These are phyloP conservation scores for Sporothrix variecibatus DNA, from an alignment of 2,329 filamentous ascomycete genomes.

Conservation along the genomic window DNA sequence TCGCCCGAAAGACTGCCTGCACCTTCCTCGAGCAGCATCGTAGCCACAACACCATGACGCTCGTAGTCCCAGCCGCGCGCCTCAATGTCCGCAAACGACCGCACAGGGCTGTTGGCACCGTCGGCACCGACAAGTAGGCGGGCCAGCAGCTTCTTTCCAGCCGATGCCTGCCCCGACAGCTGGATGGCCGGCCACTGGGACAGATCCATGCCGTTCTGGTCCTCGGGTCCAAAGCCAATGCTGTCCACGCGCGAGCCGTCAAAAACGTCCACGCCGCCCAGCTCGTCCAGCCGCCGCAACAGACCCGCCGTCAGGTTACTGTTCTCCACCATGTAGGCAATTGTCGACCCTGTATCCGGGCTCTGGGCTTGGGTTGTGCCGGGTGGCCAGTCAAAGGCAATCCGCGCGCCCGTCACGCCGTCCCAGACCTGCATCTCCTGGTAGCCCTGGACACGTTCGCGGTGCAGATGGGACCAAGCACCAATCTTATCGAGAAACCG, in stretches of 20 bases:
- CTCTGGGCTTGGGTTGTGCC: conserved; percentile 44
- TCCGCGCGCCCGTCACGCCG: conserved; percentile 80
- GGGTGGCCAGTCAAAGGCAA: conserved; percentile 79
- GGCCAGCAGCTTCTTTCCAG: conserved; percentile 63
- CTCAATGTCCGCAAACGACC: conserved; percentile 82
- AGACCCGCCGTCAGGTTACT: conserved; percentile 81
- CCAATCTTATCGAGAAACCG: conserved; percentile 80
- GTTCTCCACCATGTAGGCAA: conserved; percentile 98
- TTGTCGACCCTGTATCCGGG: conserved; percentile 53
- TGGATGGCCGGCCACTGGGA: conserved; percentile 85
- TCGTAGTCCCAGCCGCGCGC: conserved; percentile 92
- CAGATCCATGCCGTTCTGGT: conserved; percentile 62
- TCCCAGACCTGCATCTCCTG: conserved; percentile 99
- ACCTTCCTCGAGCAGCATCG: conserved; percentile 68
- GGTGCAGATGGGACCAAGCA: conserved; percentile 77
- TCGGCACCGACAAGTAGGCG: conserved; percentile 90
- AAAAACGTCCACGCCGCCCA: conserved; percentile 70
- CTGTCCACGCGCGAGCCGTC: conserved; percentile 75
- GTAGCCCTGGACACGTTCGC: conserved; percentile 77
- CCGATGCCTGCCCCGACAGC: conserved; percentile 48
- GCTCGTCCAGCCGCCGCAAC: conserved; percentile 67
- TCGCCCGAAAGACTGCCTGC: conserved; percentile 47
- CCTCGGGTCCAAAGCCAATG: conserved; percentile 69
- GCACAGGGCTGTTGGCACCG: conserved; percentile 90
- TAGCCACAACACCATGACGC: conserved; percentile 88